Base-by-base conservation (phyloP, 371 early-diverging fungal species). In the Enteropsectra breve region DNA sequence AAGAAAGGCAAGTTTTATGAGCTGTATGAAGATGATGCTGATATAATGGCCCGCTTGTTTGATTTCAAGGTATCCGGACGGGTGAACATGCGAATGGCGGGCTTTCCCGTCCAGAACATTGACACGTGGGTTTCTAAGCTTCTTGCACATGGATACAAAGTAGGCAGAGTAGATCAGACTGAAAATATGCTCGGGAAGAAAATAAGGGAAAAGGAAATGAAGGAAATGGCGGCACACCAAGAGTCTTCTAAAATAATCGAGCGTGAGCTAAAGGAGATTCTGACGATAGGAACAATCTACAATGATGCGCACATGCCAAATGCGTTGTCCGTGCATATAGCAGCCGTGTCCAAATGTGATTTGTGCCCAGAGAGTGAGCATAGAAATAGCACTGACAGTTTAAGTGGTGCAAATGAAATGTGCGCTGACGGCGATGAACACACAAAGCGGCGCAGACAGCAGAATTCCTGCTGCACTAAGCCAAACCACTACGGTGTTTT, bases 1-100 rank as follows among this genome's bases (percentile, higher is more conserved):
- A 90, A 99, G 80, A 92, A 97, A 82, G 94, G 99, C 71, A 90
- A 95, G 76, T 97, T 97, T 70, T 95, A 89, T 76, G 89, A 99
- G 78, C 78, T 97, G n/a, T 99, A 93, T 76, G 96, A 94, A 77
- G 88, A 90, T 62, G 99, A 97, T 78, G 98, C 98, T 0, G 90
- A 91, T 57, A 87, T 99, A 68, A 96, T 91, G n/a, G 87, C 90
- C 67, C 88, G 86, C 59, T 81, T 89, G 59, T 97, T 97, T 79
- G 97, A 94, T 75, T 80, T 96, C 66, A 94, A 91, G 66, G 72
- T 96, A 72, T 90, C 91, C 0, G 94, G 94, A 65, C 84, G 98
- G 11, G 91, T 89, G 38, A 92, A 92, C 78, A 97, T 99, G 97
- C 83, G 89, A 38, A 97, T 99, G 99, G 92, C 89, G 0, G 98